Conservation (phyloP, 2,329 filamentous ascomycete species). For the Mycosphaerella arachidis region DNA sequence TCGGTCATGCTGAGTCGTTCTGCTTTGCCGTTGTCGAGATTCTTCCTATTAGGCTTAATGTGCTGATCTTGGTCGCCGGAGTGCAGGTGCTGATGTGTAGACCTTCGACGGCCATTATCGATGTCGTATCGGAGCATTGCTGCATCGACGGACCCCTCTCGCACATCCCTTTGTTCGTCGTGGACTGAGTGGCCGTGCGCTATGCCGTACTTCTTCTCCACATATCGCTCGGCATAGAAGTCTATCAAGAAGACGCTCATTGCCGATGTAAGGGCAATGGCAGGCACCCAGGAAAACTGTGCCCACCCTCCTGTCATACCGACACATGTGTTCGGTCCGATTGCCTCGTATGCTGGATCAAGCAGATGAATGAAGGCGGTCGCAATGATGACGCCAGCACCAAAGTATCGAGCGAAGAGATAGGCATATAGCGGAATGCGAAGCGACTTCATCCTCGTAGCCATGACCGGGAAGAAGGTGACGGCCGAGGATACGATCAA, state of each 20-base stretch:
- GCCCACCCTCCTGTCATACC: slow-evolving; percentile 52
- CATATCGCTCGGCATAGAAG: slow-evolving; percentile 48
- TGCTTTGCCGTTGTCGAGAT: slow-evolving; percentile 10
- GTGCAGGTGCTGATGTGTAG: slow-evolving; percentile 39
- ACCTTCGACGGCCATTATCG: slow-evolving; percentile 5
- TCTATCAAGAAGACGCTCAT: slow-evolving; percentile 51
- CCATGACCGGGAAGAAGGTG: slow-evolving; percentile 47
- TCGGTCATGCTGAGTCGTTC: slow-evolving; percentile 15
- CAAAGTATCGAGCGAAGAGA: slow-evolving; percentile 47
- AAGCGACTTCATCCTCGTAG: slow-evolving; percentile 36
- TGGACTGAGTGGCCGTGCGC: slow-evolving; percentile 28
- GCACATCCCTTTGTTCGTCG: slow-evolving; percentile 6
- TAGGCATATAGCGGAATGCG: slow-evolving; percentile 42
- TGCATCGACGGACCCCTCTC: slow-evolving; percentile 22
- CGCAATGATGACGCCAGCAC: slow-evolving; percentile 45
- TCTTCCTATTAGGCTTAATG: slow-evolving; percentile 2
- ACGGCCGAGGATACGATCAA: slow-evolving; percentile 38
- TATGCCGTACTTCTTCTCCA: slow-evolving; percentile 45
- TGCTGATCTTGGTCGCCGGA: slow-evolving; percentile 39
- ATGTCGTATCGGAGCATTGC: slow-evolving; percentile 23
- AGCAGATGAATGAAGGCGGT: slow-evolving; percentile 45
- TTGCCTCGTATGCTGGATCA: slow-evolving; percentile 29
- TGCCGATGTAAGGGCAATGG: slow-evolving; percentile 47
- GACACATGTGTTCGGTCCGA: slow-evolving; percentile 43
- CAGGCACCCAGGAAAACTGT: slow-evolving; percentile 50